Conservation (phyloP, 352 stramenopile genomes). For the Phytophthora ramorum region DNA sequence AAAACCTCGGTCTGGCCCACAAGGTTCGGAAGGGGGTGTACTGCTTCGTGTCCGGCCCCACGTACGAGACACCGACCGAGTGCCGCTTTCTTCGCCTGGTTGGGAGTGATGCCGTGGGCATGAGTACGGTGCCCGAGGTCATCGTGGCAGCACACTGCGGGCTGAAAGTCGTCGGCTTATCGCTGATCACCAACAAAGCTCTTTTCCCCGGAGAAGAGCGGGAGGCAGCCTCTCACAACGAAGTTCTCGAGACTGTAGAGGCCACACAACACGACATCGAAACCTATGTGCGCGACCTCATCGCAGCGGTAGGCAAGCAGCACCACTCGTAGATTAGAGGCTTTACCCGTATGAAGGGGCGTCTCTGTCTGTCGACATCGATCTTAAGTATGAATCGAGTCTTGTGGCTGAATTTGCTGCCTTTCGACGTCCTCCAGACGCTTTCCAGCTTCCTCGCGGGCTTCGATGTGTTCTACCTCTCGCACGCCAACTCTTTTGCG, state of each 20-base stretch:
- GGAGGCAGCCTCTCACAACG: conserved; percentile 85
- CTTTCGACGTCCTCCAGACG: neutral
- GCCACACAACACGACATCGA: conserved; percentile 45
- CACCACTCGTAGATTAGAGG: conserved; percentile 1
- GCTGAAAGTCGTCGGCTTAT: conserved; percentile 94
- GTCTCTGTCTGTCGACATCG: too few relatives aligned
- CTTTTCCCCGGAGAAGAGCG: conserved; percentile 78
- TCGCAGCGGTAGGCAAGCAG: conserved; percentile 5
- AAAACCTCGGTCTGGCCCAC: conserved; percentile 73
- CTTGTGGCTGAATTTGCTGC: conserved; percentile 14
- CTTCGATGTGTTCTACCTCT: conserved; percentile 21
- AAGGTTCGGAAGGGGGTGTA: conserved; percentile 90
- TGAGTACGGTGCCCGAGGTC: conserved; percentile 95
- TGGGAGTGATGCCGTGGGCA: conserved; percentile 94
- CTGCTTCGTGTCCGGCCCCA: conserved; percentile 95
- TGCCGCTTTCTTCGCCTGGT: conserved; percentile 91
- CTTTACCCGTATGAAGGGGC: neutral
- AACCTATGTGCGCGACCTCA: conserved; percentile 26
- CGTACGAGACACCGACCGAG: conserved; percentile 95
- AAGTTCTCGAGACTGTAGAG: conserved; percentile 90
- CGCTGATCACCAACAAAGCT: conserved; percentile 95
- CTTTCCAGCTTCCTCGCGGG: conserved; percentile 14
- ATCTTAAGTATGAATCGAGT: neutral
- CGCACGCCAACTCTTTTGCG: conserved; percentile 10
- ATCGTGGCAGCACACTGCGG: conserved; percentile 94